Base-by-base conservation (phyloP, 2,329 filamentous ascomycete species). In the Rugonectria rugulosa region DNA sequence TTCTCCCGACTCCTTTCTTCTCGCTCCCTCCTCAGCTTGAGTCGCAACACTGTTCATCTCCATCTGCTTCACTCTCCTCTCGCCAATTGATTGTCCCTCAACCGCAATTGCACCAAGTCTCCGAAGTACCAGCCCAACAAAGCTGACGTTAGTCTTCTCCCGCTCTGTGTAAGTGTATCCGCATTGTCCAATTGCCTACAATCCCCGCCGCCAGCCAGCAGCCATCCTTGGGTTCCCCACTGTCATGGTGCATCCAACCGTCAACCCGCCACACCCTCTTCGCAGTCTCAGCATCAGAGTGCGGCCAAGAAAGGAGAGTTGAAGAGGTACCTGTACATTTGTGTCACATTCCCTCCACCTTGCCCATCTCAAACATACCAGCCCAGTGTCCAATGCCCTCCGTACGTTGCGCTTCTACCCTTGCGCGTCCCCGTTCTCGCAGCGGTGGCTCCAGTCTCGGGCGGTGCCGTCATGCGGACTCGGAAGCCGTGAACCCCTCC, bases 321-420 rank as follows among this genome's bases (percentile, higher is more conserved):
- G n/a, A n/a, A n/a, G n/a, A n/a, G 34, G 34, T 38, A 38, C 34
- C 17, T 17, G 19, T 17, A 19, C 43, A 46, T 15, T 36, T 32
- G 38, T 38, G 36, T 29, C 46, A 46, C 21, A 19, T 47, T 50
- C 56, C 43, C 53, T 49, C 34, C 7, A 36, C 34, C 47, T n/a
- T n/a, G n/a, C 23, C 50, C 8, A 31, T 32, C 38, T 14, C 37
- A 40, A 31, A 32, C 37, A 14, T 20, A 21, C 11, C 34, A 6
- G 14, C 44, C n/a, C 1, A 17, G 19, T 37, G n/a, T n/a, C n/a
- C n/a, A n/a, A n/a, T n/a, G n/a, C n/a, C n/a, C n/a, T n/a, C n/a
- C n/a, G n/a, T n/a, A n/a, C n/a, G n/a, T n/a, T n/a, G n/a, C n/a
- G n/a, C n/a, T n/a, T n/a, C n/a, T n/a, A n/a, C n/a, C n/a, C n/a